These are phyloP conservation scores for Fragaria vesca DNA, from an alignment of 306 rosid species.

Conservation along the genomic window DNA sequence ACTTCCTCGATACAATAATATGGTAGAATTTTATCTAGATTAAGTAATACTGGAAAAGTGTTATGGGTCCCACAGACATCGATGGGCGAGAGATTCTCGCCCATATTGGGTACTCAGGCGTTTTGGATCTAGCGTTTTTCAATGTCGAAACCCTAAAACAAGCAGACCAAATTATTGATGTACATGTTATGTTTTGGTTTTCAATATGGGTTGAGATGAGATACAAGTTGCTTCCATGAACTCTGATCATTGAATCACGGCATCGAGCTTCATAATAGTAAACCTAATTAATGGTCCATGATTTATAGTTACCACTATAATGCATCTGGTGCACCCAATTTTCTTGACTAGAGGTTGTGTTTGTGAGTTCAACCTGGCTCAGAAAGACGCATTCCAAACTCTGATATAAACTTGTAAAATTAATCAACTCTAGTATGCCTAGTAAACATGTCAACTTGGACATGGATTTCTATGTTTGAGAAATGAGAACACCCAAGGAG, in stretches of 20 bases:
- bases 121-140: not conserved
- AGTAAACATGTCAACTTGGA: too few relatives aligned
- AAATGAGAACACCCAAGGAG: too few relatives aligned
- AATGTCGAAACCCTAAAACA: not conserved
- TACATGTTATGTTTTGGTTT: not conserved
- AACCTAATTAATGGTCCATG: not conserved
- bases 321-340: not conserved
- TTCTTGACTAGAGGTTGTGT: not conserved
- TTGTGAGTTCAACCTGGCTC: not conserved
- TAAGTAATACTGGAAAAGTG: not conserved
- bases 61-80: not conserved
- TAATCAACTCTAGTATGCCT: too few relatives aligned
- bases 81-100: not conserved
- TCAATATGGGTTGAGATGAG: not conserved
- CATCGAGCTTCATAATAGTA: conserved; percentile 24
- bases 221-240: conserved; percentile 41
- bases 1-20: not conserved
- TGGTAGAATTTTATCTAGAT: conserved; percentile 9
- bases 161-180: not conserved
- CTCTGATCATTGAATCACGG: conserved; percentile 55
- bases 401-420: too few relatives aligned
- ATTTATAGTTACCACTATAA: not conserved
- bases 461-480: too few relatives aligned
- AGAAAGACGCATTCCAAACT: too few relatives aligned
- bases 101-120: not conserved